These are phyloP conservation scores for Acanthamoeba healyi DNA, from an alignment of 208 protist species.

Conservation along the genomic window DNA sequence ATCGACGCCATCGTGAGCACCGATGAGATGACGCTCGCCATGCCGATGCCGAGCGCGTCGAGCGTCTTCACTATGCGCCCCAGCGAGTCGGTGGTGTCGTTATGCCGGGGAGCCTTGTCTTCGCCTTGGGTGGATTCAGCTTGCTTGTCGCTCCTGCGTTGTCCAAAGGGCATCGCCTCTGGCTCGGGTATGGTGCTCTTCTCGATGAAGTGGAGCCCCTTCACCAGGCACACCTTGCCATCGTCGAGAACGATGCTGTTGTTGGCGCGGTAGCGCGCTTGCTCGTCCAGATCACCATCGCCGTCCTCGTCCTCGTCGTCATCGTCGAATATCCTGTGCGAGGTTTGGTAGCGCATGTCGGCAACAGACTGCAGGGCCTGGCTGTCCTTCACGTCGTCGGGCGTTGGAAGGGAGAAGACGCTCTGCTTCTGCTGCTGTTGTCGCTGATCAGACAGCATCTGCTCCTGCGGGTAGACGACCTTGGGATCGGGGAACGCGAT, in stretches of 20 bases:
- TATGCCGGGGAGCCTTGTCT: too few species aligned
- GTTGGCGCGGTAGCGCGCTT: not conserved
- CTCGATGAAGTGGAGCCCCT: constrained; percentile 26
- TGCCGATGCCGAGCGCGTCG: constrained; percentile 1
- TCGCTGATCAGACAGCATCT: not conserved
- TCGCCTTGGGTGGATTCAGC: not conserved
- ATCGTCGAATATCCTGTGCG: not conserved
- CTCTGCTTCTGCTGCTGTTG: too few species aligned
- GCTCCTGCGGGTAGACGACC: not conserved
- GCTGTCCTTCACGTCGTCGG: not conserved
- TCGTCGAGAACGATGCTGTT: not conserved
- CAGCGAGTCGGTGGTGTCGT: not conserved
- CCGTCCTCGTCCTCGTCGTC: not conserved
- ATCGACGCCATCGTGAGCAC: not conserved
- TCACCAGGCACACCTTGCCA: not conserved
- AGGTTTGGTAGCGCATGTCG: not conserved
- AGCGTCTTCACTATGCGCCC: not conserved
- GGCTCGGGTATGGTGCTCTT: not conserved
- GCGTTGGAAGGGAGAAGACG: not conserved
- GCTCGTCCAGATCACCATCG: not conserved
- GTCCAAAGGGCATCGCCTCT: not conserved
- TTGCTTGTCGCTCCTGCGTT: not conserved
- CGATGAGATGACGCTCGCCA: not conserved
- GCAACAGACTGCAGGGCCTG: too few species aligned
- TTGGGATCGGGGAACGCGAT: not conserved